A percentile compares a stretch with the other conserved stretches of the same genome.
Conservation (phyloP, 306 rosid genomes). For the Cajanus cajan region DNA sequence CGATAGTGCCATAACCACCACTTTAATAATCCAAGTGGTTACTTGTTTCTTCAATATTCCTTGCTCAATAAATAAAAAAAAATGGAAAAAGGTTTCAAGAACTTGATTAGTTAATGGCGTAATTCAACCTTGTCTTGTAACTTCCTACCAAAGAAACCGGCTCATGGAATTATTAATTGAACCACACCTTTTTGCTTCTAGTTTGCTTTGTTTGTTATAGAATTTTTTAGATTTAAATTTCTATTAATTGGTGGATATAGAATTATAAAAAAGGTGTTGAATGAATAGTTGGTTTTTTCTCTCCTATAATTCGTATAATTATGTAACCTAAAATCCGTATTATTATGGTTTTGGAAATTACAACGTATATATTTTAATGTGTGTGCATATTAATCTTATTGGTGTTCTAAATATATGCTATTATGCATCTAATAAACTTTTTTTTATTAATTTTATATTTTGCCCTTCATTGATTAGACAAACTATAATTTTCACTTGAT, state of each 20-base stretch:
- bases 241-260: not conserved
- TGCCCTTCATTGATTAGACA: not conserved
- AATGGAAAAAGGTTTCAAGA: conserved; percentile 15
- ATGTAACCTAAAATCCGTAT: too few species aligned
- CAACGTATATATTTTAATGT: too few species aligned
- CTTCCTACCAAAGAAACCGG: conserved; percentile 23
- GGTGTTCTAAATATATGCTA: too few species aligned
- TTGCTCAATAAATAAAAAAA: conserved; percentile 20
- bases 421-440: not conserved
- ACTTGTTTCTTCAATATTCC: conserved; percentile 26
- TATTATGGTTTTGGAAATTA: too few species aligned
- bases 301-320: too few species aligned
- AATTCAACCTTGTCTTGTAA: conserved; percentile 24
- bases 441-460: not conserved
- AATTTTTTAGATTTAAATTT: not conserved
- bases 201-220: not conserved
- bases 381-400: too few species aligned
- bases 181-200: not conserved
- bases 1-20: conserved; percentile 7
- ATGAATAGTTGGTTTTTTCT: too few species aligned
- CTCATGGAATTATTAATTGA: not conserved
- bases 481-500: conserved; percentile 4
- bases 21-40: not conserved
- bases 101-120: conserved; percentile 23
- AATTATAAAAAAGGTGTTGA: not conserved